Base-by-base conservation (phyloP, 768 basidiomycete genomes). In the Trametes cinnabarina region DNA sequence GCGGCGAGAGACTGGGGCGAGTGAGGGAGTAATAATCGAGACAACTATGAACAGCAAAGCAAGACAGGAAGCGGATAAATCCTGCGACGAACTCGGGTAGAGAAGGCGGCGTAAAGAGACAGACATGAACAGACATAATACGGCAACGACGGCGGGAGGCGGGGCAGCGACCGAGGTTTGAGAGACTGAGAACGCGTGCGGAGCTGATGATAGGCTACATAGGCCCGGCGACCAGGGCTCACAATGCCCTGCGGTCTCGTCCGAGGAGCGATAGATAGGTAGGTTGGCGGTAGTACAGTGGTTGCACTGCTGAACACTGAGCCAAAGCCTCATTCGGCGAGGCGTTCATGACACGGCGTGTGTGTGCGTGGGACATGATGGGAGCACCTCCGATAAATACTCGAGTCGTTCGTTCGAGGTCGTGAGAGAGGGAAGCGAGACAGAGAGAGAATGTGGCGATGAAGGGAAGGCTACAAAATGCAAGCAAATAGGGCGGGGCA, bases 1-100 rank as follows among this genome's bases (percentile, higher is more conserved):
- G 17, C 26, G n/a, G 32, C 19, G 44, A 22, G n/a, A 20, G 44
- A 23, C 15, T n/a, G 22, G 14, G n/a, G 47, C 11, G 22, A 22
- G 19, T 46, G 51, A 20, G 17, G 30, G 25, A 14, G 42, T 51
- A 15, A 22, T 17, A 50, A 20, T 32, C 20, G 22, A 25, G 23
- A 58, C 48, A 34, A 44, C 51, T 63, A 47, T 55, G 26, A 43
- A 56, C 50, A 63, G 62, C 62, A 58, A 63, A 49, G 55, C 61
- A 58, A 63, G 51, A 55, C 35, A 41, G 9, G 48, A 44, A 42
- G 48, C 47, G 43, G 47, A 25, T 53, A 51, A 39, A 47, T 52
- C 15, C 30, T 49, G 47, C 32, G 35, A 47, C 11, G 30, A 10
- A 23, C 6, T 48, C 20, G 35, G 39, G 26, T 20, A 35, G 23